Conservation (phyloP, 2,329 filamentous ascomycete genomes). For the Curvularia hawaiiensis region DNA sequence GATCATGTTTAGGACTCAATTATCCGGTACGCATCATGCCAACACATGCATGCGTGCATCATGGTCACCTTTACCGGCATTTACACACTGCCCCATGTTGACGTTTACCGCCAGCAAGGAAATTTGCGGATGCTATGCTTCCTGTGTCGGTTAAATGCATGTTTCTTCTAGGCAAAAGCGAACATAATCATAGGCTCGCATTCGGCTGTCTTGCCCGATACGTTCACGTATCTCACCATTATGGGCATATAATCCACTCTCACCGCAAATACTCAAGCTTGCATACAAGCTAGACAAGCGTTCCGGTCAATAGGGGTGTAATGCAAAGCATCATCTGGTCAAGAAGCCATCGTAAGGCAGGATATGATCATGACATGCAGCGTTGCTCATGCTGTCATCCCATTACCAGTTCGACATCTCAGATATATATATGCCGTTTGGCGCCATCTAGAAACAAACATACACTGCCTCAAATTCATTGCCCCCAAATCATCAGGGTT, state of each 20-base stretch:
- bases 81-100: not conserved
- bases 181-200: not conserved
- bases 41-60: not conserved
- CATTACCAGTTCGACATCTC: not conserved
- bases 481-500: not conserved
- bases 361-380: not conserved
- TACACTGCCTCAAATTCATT: not conserved
- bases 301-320: not conserved
- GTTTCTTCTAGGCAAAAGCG: not conserved
- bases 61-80: not conserved
- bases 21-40: not conserved
- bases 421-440: not conserved
- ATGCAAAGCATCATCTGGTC: not conserved
- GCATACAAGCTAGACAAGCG: slow-evolving; percentile 5
- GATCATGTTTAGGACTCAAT: too few species aligned
- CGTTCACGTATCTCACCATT: not conserved
- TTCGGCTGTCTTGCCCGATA: slow-evolving; percentile 1
- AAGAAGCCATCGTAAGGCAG: not conserved
- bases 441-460: not conserved
- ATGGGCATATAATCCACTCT: not conserved
- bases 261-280: not conserved
- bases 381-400: not conserved
- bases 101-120: not conserved
- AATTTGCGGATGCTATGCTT: not conserved
- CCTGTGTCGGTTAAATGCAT: not conserved